Evolutionary conservation across 2,329 filamentous ascomycete genomes (phyloP), one percentile per base, ranked within the genome.

Genomic region (Zymoseptoria pseudotritici): DNA sequence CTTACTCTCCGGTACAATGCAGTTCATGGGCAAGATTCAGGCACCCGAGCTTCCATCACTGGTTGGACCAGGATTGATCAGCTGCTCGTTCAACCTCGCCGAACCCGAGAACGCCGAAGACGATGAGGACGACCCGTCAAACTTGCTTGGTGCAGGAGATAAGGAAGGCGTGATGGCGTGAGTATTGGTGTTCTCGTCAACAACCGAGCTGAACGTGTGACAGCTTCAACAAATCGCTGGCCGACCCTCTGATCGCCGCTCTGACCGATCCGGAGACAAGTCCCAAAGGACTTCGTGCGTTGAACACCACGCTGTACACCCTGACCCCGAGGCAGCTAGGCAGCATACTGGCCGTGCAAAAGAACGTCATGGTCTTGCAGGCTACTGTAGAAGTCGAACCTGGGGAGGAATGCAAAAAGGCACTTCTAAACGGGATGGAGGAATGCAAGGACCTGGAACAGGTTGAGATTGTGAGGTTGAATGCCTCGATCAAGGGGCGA

Each of bases 251-350:
- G 22, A 67, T 75, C 20, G 62, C 71, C n/a, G 68, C 65, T 5
- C 62, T 76, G 64, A 73, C 71, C 42, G 67, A 70, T 3, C 71
- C 71, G 19, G 69, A 72, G 51, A 67, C 65, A 17, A 66, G 60
- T 53, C 76, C 74, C 9, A 66, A 69, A 56, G 71, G 63, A 6
- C 56, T 76, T 59, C 67, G 70, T 57, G 71, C 73, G 54, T 63
- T 76, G 63, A 78, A 79, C 64, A 66, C 70, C 10, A 78, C 76
- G 9, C 64, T 79, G 51, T 79, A 78, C 62, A 76, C 75, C 0
- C 53, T 80, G 4, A 70, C 66, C 7, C 52, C 71, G 6, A 63
- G 67, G 29, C 70, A 77, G 19, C 64, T 79, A 31, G 61, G 63
- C 26, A 67, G 65, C 26, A 64, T 79, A 2, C 56, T 78, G 20